These are phyloP conservation scores for Didymella exigua DNA, from an alignment of 2,329 filamentous ascomycete species.

Conservation along the genomic window DNA sequence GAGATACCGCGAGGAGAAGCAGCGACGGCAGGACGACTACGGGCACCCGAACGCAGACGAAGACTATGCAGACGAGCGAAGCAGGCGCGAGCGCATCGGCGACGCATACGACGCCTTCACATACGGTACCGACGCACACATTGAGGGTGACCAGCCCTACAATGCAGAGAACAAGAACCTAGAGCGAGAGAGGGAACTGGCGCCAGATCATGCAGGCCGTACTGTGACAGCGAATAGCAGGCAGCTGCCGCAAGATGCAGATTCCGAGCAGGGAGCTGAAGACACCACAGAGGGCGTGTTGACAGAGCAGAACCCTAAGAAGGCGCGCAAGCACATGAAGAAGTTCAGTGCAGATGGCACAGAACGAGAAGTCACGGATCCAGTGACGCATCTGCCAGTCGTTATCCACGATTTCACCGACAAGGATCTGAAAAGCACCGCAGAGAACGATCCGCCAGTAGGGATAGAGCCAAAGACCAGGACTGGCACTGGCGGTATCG, in stretches of 20 bases:
- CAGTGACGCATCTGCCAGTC: conserved; percentile 72
- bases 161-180: conserved; percentile 46
- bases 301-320: conserved; percentile 50
- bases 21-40: conserved; percentile 47
- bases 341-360: conserved; percentile 55
- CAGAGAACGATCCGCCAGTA: conserved; percentile 53
- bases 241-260: conserved; percentile 25
- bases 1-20: conserved; percentile 55
- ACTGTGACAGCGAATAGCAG: conserved; percentile 21
- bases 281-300: conserved; percentile 54
- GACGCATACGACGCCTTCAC: conserved; percentile 45
- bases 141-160: conserved; percentile 39
- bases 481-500: conserved; percentile 53
- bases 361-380: conserved; percentile 70
- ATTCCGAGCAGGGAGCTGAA: conserved; percentile 29
- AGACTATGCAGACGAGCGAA: conserved; percentile 32
- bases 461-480: conserved; percentile 50
- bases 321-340: conserved; percentile 57
- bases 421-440: conserved; percentile 60
- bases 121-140: conserved; percentile 34
- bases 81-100: conserved; percentile 43
- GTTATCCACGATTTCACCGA: conserved; percentile 71
- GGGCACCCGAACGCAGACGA: conserved; percentile 29
- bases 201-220: conserved; percentile 42
- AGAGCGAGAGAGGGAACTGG: conserved; percentile 30